Percentiles rank a stretch among this genome's conserved stretches.
Evolutionary conservation across 2,329 filamentous ascomycete genomes (phyloP).

Genomic region (Didymella segeticola): DNA sequence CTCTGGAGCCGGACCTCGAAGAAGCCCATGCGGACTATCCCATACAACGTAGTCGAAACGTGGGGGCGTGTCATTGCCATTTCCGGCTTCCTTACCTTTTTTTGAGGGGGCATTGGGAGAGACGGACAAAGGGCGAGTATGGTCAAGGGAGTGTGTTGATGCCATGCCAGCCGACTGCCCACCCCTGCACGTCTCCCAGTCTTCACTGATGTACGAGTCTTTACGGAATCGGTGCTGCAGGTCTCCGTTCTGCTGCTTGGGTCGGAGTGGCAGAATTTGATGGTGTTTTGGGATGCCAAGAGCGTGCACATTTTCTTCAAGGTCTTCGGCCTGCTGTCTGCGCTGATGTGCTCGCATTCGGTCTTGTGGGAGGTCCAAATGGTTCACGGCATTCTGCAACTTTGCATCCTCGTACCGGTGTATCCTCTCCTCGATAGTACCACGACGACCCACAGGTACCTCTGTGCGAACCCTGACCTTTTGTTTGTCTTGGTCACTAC

Average conservation of each 20-base stretch:
- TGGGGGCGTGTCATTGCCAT: neutral
- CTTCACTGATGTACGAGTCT: conserved; percentile 1
- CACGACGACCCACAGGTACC: neutral
- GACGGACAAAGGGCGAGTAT: neutral
- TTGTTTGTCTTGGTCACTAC: neutral
- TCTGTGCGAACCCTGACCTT: too few relatives aligned
- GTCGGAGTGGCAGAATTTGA: conserved; percentile 4
- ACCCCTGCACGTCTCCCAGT: conserved; percentile 4
- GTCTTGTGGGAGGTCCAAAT: neutral
- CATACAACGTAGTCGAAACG: conserved; percentile 18
- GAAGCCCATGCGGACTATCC: neutral
- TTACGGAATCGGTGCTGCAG: neutral
- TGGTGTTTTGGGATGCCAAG: neutral
- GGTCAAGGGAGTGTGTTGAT: neutral
- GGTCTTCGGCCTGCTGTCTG: neutral
- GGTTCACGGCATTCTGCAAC: neutral
- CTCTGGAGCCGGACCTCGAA: neutral
- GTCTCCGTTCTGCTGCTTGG: neutral
- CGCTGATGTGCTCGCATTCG: neutral
- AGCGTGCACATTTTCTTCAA: neutral
- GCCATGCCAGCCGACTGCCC: neutral
- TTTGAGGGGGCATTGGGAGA: neutral
- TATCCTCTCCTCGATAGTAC: neutral
- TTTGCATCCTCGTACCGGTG: neutral
- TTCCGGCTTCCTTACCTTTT: neutral